phyloP scores from a whole-genome alignment of 106 monocot genomes.

The Xerophyta viscosa region DNA sequence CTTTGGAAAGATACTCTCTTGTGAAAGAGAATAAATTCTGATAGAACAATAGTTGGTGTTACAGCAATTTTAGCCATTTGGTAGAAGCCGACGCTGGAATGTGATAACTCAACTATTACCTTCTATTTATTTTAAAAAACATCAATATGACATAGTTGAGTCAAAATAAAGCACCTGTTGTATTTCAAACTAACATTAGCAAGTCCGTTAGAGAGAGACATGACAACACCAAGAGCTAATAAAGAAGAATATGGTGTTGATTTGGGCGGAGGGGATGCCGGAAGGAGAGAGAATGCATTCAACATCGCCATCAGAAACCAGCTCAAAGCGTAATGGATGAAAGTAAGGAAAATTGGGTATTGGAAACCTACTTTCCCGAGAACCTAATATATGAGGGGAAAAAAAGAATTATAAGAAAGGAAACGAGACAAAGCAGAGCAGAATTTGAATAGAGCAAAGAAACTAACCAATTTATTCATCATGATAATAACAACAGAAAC shows the following conservation, averaged over 20 bases:
- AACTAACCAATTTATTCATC: slow-evolving; percentile 58
- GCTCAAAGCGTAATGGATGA: slow-evolving; percentile 58
- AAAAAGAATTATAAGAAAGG: neutral
- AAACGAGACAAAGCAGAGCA: neutral
- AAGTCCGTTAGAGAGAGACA: slow-evolving; percentile 69
- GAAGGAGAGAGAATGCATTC: slow-evolving; percentile 48
- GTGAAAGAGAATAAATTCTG: slow-evolving; percentile 41
- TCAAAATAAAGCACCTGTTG: slow-evolving; percentile 34
- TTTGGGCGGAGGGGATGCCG: slow-evolving; percentile 63
- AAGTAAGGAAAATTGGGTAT: slow-evolving; percentile 60
- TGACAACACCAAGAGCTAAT: slow-evolving; percentile 47
- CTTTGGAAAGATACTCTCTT: slow-evolving; percentile 48
- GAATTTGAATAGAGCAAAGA: neutral
- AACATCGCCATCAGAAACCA: slow-evolving; percentile 60
- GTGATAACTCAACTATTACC: neutral
- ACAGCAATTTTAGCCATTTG: slow-evolving; percentile 84
- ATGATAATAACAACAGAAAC: slow-evolving; percentile 62
- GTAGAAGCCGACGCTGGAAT: slow-evolving; percentile 64
- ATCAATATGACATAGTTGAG: neutral
- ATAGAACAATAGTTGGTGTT: slow-evolving; percentile 58
- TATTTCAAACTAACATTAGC: slow-evolving; percentile 76
- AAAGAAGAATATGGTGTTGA: slow-evolving; percentile 45
- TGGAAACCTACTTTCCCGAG: slow-evolving; percentile 66
- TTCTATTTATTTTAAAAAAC: neutral
- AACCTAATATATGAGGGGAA: slow-evolving; percentile 48